Conservation (phyloP, 345 rosid genomes). For the Pistacia integerrima region DNA sequence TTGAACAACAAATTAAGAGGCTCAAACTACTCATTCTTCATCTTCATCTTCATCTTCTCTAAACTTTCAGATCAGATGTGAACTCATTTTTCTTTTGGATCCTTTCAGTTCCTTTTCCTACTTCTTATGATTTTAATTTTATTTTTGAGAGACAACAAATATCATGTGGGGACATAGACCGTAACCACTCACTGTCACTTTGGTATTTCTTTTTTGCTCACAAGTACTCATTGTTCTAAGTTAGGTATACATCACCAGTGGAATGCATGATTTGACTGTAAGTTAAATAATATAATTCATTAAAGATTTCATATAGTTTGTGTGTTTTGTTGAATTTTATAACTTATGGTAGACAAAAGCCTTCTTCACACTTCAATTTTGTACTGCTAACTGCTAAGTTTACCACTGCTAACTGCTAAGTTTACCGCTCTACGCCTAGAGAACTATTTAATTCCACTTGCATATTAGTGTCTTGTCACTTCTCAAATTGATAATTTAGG, state of each 20-base stretch:
- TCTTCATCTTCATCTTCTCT: not conserved
- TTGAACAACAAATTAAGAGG: not conserved
- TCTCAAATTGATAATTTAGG: too few relatives aligned
- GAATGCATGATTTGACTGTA: conserved; percentile 25
- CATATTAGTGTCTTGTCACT: conserved; percentile 1
- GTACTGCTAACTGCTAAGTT: too few relatives aligned
- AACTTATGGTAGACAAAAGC: not conserved
- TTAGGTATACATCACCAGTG: conserved; percentile 23
- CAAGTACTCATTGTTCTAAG: conserved; percentile 7
- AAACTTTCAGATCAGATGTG: not conserved
- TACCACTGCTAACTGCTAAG: too few relatives aligned
- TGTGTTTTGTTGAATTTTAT: too few relatives aligned
- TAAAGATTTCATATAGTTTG: too few relatives aligned
- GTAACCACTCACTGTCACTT: not conserved
- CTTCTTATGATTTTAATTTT: not conserved
- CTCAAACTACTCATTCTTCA: not conserved
- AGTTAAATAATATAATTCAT: conserved; percentile 15
- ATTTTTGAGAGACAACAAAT: not conserved
- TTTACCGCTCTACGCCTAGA: not conserved
- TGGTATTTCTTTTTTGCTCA: not conserved
- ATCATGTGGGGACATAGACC: conserved; percentile 7
- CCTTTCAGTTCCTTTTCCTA: not conserved
- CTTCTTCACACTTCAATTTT: not conserved
- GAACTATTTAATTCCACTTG: not conserved
- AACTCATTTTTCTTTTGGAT: not conserved